Evolutionary conservation across 2,329 filamentous ascomycete species (phyloP).

Genomic region (Fonsecaea pedrosoi): DNA sequence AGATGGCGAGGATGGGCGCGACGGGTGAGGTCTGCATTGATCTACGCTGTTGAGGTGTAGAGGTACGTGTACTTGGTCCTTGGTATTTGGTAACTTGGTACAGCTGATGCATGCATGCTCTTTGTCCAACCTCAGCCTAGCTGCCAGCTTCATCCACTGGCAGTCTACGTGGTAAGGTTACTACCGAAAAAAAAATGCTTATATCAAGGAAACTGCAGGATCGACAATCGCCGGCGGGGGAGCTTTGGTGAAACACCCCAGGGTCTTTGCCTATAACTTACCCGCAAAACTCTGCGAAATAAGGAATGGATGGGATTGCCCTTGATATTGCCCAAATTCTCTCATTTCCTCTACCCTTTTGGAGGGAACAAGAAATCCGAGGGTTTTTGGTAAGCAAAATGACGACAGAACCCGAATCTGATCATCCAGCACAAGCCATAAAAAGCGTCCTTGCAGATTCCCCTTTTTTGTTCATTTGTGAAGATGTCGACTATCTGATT

Average conservation of each 20-base stretch:
- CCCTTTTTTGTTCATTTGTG: not conserved
- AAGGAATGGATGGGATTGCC: not conserved
- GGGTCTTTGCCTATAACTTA: not conserved
- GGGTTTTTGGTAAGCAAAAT: not conserved
- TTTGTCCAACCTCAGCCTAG: too few relatives aligned
- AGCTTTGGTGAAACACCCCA: not conserved
- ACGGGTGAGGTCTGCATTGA: too few relatives aligned
- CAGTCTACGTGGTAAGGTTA: too few relatives aligned
- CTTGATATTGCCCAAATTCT: not conserved
- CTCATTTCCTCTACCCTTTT: not conserved
- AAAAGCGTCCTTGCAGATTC: not conserved
- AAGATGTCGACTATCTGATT: not conserved
- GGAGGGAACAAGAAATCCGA: not conserved
- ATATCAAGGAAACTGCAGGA: not conserved
- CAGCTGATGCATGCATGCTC: too few relatives aligned
- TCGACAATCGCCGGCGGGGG: not conserved
- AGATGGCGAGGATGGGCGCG: too few relatives aligned
- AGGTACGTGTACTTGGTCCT: too few relatives aligned
- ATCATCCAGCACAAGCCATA: not conserved
- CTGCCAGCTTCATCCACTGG: too few relatives aligned
- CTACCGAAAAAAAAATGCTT: not conserved
- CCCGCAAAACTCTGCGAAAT: slow-evolving; percentile 1
- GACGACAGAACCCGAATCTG: not conserved
- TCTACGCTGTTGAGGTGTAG: too few relatives aligned
- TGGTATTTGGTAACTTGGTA: too few relatives aligned